Evolutionary conservation across 1,284 basidiomycete species (phyloP).

Genomic region (Cutaneotrichosporon arboriforme): DNA sequence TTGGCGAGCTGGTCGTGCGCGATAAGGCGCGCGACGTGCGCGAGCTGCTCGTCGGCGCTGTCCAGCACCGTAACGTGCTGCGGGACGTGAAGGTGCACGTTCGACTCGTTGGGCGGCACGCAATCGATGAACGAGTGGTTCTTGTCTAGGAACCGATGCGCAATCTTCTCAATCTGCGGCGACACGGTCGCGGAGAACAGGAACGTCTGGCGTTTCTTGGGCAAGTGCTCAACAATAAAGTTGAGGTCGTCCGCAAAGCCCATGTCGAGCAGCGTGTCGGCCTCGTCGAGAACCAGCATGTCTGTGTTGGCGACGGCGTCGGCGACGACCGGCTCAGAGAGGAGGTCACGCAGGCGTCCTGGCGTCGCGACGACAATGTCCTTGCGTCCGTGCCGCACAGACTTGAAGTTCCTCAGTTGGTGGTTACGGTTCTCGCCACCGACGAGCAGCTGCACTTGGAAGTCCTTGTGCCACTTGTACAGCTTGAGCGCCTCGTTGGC

Average conservation of each 20-base stretch:
- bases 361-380: slow-evolving; percentile 93
- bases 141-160: slow-evolving; percentile 56
- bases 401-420: slow-evolving; percentile 56
- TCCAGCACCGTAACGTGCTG: slow-evolving; percentile 77
- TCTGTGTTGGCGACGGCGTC: slow-evolving; percentile 57
- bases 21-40: slow-evolving; percentile 72
- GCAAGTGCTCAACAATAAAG: slow-evolving; percentile 65
- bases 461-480: slow-evolving; percentile 59
- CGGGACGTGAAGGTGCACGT: slow-evolving; percentile 71
- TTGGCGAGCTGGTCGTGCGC: slow-evolving; percentile 83
- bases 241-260: slow-evolving; percentile 90
- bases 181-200: slow-evolving; percentile 84
- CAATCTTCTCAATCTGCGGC: slow-evolving; percentile 50
- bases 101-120: slow-evolving; percentile 55
- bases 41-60: slow-evolving; percentile 63
- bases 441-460: slow-evolving; percentile 70
- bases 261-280: slow-evolving; percentile 92
- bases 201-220: slow-evolving; percentile 76
- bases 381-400: slow-evolving; percentile 60
- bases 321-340: slow-evolving; percentile 60
- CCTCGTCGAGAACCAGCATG: slow-evolving; percentile 83
- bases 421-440: slow-evolving; percentile 63
- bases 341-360: slow-evolving; percentile 76
- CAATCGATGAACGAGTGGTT: slow-evolving; percentile 60
- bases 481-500: slow-evolving; percentile 75